phyloP scores from a whole-genome alignment of 257 asterid species.

The Solanum sejunctum region DNA sequence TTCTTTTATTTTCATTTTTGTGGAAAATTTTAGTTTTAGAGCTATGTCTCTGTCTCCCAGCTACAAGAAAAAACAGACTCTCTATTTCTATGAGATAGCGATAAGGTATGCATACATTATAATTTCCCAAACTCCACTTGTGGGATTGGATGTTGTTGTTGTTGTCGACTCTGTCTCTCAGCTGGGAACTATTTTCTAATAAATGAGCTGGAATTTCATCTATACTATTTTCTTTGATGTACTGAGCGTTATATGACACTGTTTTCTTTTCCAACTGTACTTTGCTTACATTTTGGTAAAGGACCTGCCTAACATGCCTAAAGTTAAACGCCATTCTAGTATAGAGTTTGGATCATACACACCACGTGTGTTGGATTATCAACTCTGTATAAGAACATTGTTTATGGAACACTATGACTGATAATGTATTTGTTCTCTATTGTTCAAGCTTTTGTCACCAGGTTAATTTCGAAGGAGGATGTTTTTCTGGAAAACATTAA shows the following conservation, averaged over 20 bases:
- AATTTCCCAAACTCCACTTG: too few species aligned
- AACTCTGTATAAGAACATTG: not conserved
- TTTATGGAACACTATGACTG: not conserved
- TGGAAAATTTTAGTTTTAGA: not conserved
- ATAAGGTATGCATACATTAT: too few species aligned
- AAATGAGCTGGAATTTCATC: not conserved
- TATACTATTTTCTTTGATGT: not conserved
- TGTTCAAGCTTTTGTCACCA: constrained; percentile 61
- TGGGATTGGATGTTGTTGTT: too few species aligned
- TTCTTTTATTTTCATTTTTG: not conserved
- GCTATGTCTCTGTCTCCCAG: not conserved
- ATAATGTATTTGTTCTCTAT: not conserved
- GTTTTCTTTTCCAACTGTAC: not conserved
- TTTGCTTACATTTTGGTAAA: not conserved
- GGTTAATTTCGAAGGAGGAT: constrained; percentile 25
- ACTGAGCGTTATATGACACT: not conserved
- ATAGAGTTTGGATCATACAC: not conserved
- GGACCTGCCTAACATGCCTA: not conserved
- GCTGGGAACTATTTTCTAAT: not conserved
- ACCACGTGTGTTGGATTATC: not conserved
- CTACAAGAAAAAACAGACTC: too few species aligned
- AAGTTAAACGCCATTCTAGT: not conserved
- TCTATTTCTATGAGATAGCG: too few species aligned
- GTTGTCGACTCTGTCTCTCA: not conserved
- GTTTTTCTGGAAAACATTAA: constrained; percentile 29